Evolutionary conservation across 1,139 yeast species (phyloP).

Genomic region (Lodderomyces elongisporus): DNA sequence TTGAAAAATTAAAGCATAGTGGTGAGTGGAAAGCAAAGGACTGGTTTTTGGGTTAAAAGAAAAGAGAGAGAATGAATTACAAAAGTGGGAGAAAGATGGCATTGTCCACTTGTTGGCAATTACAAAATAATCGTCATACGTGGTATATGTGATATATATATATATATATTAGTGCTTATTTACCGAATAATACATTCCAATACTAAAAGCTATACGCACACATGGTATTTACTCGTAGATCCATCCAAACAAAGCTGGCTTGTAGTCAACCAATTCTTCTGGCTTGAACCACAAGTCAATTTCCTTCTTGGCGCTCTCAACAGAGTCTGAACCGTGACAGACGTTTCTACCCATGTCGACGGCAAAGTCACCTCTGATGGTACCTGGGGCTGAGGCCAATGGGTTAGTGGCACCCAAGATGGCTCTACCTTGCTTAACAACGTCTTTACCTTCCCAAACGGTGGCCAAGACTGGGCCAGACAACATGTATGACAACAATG

Average conservation of each 20-base stretch:
- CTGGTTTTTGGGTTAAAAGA: too few relatives aligned
- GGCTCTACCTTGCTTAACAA: slow-evolving; percentile 96
- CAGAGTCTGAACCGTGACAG: slow-evolving; percentile 99
- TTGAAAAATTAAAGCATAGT: too few relatives aligned
- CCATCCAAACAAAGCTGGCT: slow-evolving; percentile 80
- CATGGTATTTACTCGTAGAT: slow-evolving; percentile 86
- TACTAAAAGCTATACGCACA: too few relatives aligned
- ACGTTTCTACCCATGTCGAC: slow-evolving; percentile 99
- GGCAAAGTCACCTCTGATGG: slow-evolving; percentile 98
- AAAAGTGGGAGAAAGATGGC: too few relatives aligned
- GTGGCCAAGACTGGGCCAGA: slow-evolving; percentile 99
- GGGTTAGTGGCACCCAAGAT: slow-evolving; percentile 99
- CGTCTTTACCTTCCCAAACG: slow-evolving; percentile 99
- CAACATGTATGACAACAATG: slow-evolving; percentile 90
- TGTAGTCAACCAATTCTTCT: slow-evolving; percentile 93
- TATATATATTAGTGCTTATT: too few relatives aligned
- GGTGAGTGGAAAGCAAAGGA: too few relatives aligned
- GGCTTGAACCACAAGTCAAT: slow-evolving; percentile 96
- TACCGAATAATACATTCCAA: too few relatives aligned
- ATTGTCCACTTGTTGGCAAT: too few relatives aligned
- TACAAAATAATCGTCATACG: too few relatives aligned
- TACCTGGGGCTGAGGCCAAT: slow-evolving; percentile 94
- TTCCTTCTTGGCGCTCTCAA: slow-evolving; percentile 95
- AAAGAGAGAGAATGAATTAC: too few relatives aligned
- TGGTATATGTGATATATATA: too few relatives aligned